These are phyloP conservation scores for Plantago elongata DNA, from an alignment of 257 asterid species.

Conservation along the genomic window DNA sequence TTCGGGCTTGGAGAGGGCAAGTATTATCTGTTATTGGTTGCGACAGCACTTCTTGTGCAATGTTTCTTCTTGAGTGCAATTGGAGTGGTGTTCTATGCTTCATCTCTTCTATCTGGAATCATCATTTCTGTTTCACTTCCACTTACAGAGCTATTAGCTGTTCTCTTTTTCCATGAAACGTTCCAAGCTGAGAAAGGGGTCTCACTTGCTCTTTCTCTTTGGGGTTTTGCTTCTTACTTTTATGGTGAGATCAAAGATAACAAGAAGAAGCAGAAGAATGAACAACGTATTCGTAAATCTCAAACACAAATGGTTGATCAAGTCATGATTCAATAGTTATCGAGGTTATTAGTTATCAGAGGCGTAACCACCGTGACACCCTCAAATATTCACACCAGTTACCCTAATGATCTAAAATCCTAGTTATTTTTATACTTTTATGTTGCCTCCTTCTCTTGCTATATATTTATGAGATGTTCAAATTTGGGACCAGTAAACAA, in stretches of 20 bases:
- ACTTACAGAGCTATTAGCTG: slow-evolving; percentile 5
- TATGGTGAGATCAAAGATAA: slow-evolving; percentile 1
- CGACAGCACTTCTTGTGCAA: slow-evolving; percentile 6
- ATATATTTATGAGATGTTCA: too few relatives aligned
- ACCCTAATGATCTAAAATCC: too few relatives aligned
- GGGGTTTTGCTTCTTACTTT: slow-evolving; percentile 18
- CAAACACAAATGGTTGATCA: not conserved
- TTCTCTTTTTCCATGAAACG: slow-evolving; percentile 12
- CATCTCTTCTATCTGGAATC: slow-evolving; percentile 14
- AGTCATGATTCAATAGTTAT: not conserved
- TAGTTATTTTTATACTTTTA: too few relatives aligned
- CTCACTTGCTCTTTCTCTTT: slow-evolving; percentile 12
- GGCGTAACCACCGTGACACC: too few relatives aligned
- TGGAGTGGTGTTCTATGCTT: slow-evolving; percentile 16
- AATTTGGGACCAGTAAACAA: too few relatives aligned
- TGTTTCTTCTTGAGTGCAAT: slow-evolving; percentile 15
- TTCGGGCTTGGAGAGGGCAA: slow-evolving; percentile 8
- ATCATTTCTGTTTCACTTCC: slow-evolving; percentile 7
- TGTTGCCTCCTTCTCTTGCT: too few relatives aligned
- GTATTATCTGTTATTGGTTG: not conserved
- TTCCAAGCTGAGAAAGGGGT: slow-evolving; percentile 19
- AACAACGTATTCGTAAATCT: not conserved
- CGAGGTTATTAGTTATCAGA: too few relatives aligned
- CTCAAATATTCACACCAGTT: too few relatives aligned
- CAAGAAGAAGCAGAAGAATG: not conserved